Base-by-base conservation (phyloP, 148 eudicot genomes). In the Rhododendron vialii region DNA sequence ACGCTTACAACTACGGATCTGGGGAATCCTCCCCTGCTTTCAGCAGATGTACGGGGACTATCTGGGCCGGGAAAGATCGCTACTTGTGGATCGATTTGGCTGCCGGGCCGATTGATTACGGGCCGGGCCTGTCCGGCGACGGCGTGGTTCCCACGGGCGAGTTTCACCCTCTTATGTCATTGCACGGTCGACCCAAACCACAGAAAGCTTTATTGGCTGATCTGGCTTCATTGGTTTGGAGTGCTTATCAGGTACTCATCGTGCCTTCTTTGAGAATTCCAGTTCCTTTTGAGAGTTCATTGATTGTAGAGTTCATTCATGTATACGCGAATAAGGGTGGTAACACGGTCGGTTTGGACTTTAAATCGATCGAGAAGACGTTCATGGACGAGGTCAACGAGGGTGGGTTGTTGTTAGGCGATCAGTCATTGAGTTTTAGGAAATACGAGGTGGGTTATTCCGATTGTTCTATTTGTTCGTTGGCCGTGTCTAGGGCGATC, bases 41-140 rank as follows among this genome's bases (percentile, higher is more conserved):
- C 15, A 94, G 95, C 22, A 92, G 87, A 26, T 97, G 99, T 24
- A 85, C 92, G 82, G 99, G 99, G 9, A 88, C 90, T 1, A 26
- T 93, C 12, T 97, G 98, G 98, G 84, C 95, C 17, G 94, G 93
- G 0, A 91, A 89, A 77, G 94, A 89, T 0, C 84, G 99, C 5
- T 97, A 97, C 57, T 41, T 95, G 73, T 97, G 99, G 99, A 88
- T 97, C 18, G 99, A 97, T 87, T 84, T 97, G 48, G 93, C 91
- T 1, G 99, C 98, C 1, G 99, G 98, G 0, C 99, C 99, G 13
- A 94, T 96, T 0, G 99, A 97, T 74, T 97, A 97, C 38, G 99
- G 99, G 75, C 99, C 99, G 3, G 98, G 93, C 0, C 86, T 97
- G 20, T 93, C 99, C 1, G 98, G 99, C 15, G 99, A 97, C 75